These are phyloP conservation scores for Elongisporangium undulatum DNA, from an alignment of 352 stramenopile species.

Conservation along the genomic window DNA sequence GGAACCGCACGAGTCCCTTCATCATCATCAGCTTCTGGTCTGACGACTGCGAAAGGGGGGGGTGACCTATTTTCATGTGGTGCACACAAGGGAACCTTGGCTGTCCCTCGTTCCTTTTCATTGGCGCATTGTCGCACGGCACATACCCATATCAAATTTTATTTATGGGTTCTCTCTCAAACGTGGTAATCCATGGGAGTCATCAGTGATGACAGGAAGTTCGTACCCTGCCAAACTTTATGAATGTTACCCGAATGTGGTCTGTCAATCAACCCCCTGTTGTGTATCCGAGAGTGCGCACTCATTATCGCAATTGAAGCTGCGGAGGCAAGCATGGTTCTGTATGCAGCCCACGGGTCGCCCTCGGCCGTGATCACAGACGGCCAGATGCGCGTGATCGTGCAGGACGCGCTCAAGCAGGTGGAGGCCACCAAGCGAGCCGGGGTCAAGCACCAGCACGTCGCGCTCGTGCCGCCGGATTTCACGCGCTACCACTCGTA, in stretches of 20 bases:
- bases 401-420: conserved; percentile 54
- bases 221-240: background rate
- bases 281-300: no score
- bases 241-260: background rate
- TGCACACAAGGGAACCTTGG: conserved; percentile 4
- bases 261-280: no score
- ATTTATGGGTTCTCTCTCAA: no score
- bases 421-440: conserved; percentile 37
- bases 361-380: conserved; percentile 60
- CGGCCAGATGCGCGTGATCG: conserved; percentile 52
- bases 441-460: conserved; percentile 52
- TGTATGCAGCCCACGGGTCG: conserved; percentile 74
- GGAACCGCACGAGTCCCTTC: conserved; percentile 20
- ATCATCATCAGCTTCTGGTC: conserved; percentile 9
- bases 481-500: conserved; percentile 96
- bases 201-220: background rate
- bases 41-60: conserved; percentile 6
- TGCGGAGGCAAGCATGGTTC: conserved; percentile 30
- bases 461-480: conserved; percentile 94
- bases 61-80: conserved; percentile 8
- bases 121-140: background rate
- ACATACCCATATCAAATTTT: background rate
- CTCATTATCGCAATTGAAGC: background rate
- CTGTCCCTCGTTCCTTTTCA: background rate
- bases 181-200: background rate